Base-by-base conservation (phyloP, 345 rosid species). In the Turnera subulata region DNA sequence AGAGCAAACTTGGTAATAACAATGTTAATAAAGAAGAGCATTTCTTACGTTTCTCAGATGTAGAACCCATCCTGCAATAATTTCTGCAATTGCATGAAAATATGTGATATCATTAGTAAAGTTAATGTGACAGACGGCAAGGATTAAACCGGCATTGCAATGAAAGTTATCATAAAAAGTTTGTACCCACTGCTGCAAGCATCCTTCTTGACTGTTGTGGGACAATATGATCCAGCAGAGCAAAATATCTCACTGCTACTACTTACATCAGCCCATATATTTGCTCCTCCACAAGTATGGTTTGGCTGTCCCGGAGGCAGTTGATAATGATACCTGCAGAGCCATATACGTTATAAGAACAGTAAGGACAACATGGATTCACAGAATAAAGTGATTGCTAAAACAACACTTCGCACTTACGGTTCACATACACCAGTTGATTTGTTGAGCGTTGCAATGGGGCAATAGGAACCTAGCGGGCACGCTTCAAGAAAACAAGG, bases 271-370 rank as follows among this genome's bases (percentile, higher is more conserved):
- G 96, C 89, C 99, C 99, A 93, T 55, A 83, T 64, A 60, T 93
- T 80, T 66, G 99, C 97, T 52, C 97, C 97, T 61, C 99, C 97
- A 67, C 99, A 93, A 23, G 89, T 80, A 69, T 85, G 95, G 78
- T 82, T 80, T 49, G 80, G 76, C 67, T 50, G 12, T 62, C 83
- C 92, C n/a, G 84, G 75, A 63, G 96, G 91, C 35, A 82, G 70
- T 48, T 87, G 99, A 74, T 93, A 93, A 59, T 63, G 62, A 47
- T 93, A 93, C 72, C 99, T 89, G 84, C 73, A 67, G 53, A 56
- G 39, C 45, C 59, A 56, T 23, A 46, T 16, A 39, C 11, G 20
- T 6, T 19, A 48, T 29, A 57, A 39, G 23, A 37, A 50, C 52
- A n/a, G 38, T 55, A 46, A 50, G 43, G 23, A 26, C 48, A 52